Evolutionary conservation across 148 eudicot genomes (phyloP), one percentile per base, ranked within the genome.

Genomic region (Nepenthes mirabilis): DNA sequence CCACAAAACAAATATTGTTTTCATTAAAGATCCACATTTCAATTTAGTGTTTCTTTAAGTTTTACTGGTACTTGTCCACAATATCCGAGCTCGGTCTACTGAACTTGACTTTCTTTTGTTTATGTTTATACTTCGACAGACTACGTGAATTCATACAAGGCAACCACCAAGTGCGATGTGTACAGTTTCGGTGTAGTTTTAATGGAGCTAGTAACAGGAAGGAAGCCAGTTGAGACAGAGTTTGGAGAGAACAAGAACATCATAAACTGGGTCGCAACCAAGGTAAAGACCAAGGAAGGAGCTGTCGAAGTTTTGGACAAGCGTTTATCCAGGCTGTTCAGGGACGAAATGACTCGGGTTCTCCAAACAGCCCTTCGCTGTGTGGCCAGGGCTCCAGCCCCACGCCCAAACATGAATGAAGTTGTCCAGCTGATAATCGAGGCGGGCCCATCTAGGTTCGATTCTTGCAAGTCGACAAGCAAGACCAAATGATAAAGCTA

Each of bases 131-230:
- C 36, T 47, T 67, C 67, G 47, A 47, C 79, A 91, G 98, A 88
- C 58, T 91, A 88, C 68, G 94, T 90, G 63, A 80, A 83, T 68
- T 78, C 94, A 56, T 82, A 81, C 72, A 85, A 88, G 79, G 94
- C 91, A 59, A 82, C 96, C 10, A 77, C 94, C 49, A 91, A 83
- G 76, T 88, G 98, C 53, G 98, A 91, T 43, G 90, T 91, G 36
- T 91, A 91, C 79, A 91, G 98, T 65, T 88, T 78, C 5, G 98
- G 98, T 13, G 96, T 91, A 34, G 98, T 91, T n/a, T 63, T 88
- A 55, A 83, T 85, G 96, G 98, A 91, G 67, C 80, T 91, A 37
- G 75, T 91, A 63, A 91, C 98, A 14, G 98, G 96, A 58, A 83
- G 83, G 72, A 91, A 82, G 72, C 94, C 91, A 1, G 86, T 88